A percentile compares a stretch with the other conserved stretches of the same genome.
phyloP scores from a whole-genome alignment of 2,329 filamentous ascomycete genomes.

The Penicillium expansum region DNA sequence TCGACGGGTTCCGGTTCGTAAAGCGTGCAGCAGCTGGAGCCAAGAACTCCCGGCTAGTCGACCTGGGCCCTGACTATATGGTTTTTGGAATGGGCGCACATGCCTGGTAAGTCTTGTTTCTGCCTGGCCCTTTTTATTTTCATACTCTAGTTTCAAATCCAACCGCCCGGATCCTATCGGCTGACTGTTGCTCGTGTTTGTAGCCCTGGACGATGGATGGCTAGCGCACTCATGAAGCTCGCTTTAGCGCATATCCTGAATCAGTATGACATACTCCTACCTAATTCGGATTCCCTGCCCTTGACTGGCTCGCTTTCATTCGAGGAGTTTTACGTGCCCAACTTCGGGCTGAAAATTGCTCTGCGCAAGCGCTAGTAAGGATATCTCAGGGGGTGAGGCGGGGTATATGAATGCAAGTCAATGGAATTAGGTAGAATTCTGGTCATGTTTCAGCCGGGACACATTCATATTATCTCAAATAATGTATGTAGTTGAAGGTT shows the following conservation, averaged over 20 bases:
- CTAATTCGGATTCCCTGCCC: slow-evolving; percentile 1
- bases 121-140: background rate
- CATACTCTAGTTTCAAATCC: slow-evolving; percentile 12
- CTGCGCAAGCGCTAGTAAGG: slow-evolving; percentile 35
- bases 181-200: slow-evolving; percentile 14
- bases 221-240: slow-evolving; percentile 21
- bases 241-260: slow-evolving; percentile 17
- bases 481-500: background rate
- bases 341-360: slow-evolving; percentile 27
- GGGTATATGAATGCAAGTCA: background rate
- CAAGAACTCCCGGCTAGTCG: slow-evolving; percentile 12
- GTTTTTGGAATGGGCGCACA: slow-evolving; percentile 24
- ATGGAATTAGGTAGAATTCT: background rate
- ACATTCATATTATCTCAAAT: background rate
- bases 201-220: slow-evolving; percentile 26
- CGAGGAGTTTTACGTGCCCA: slow-evolving; percentile 26
- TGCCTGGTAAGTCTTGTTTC: slow-evolving; percentile 17
- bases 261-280: slow-evolving; percentile 16
- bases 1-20: slow-evolving; percentile 23
- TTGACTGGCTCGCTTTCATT: slow-evolving; percentile 23
- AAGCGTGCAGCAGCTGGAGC: slow-evolving; percentile 17
- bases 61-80: slow-evolving; percentile 25
- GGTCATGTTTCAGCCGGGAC: background rate
- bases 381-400: background rate
- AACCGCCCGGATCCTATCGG: slow-evolving; percentile 9